These are phyloP conservation scores for Aphanoascus verrucosus DNA, from an alignment of 2,329 filamentous ascomycete species.

Conservation along the genomic window DNA sequence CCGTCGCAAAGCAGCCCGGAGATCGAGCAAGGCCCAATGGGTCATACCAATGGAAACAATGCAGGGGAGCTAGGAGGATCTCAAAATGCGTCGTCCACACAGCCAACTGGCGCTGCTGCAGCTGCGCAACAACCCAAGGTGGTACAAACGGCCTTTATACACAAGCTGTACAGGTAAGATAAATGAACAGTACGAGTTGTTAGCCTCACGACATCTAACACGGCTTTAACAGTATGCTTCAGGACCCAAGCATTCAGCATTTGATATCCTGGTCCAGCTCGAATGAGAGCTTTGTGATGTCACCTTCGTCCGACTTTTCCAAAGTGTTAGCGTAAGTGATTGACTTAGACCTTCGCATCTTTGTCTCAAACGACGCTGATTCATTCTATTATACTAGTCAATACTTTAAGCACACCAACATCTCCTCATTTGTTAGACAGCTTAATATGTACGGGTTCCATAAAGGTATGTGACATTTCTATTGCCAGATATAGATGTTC, in stretches of 20 bases:
- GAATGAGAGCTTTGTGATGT: slow-evolving; percentile 98
- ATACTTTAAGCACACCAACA: slow-evolving; percentile 99
- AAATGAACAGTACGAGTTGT: not conserved
- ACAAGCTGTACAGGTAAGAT: slow-evolving; percentile 92
- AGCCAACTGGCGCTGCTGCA: slow-evolving; percentile 36
- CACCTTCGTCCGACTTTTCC: slow-evolving; percentile 90
- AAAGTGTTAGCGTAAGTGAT: slow-evolving; percentile 84
- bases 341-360: slow-evolving; percentile 16
- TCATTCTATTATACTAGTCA: slow-evolving; percentile 47
- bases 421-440: slow-evolving; percentile 94
- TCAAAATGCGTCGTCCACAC: slow-evolving; percentile 23
- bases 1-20: slow-evolving; percentile 41
- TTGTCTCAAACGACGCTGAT: not conserved
- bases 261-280: slow-evolving; percentile 91
- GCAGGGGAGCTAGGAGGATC: slow-evolving; percentile 16
- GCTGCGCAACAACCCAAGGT: slow-evolving; percentile 86
- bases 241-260: slow-evolving; percentile 85
- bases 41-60: slow-evolving; percentile 18
- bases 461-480: slow-evolving; percentile 56
- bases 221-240: slow-evolving; percentile 65
- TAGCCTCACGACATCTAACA: not conserved
- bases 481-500: slow-evolving; percentile 9
- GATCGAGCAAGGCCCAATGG: slow-evolving; percentile 34
- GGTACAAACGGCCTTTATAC: slow-evolving; percentile 96
- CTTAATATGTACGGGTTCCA: slow-evolving; percentile 99